phyloP scores from a whole-genome alignment of 768 basidiomycete species.

The Hypholoma sublateritium region DNA sequence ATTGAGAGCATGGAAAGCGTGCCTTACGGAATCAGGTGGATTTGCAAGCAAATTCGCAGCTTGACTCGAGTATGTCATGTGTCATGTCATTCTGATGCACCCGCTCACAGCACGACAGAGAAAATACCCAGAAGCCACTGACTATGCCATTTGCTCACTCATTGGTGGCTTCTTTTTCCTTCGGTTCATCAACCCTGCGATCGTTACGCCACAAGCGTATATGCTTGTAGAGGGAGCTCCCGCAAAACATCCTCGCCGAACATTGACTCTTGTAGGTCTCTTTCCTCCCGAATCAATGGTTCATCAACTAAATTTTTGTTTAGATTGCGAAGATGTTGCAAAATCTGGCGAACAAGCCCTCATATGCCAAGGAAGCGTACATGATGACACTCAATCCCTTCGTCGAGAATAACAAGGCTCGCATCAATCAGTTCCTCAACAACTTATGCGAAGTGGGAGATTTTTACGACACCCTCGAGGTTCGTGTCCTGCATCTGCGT shows the following conservation, averaged over 20 bases:
- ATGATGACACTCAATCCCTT: slow-evolving; percentile 99
- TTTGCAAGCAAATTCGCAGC: slow-evolving; percentile 98
- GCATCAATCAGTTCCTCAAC: slow-evolving; percentile 97
- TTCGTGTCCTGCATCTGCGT: slow-evolving; percentile 30
- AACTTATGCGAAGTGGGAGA: slow-evolving; percentile 97
- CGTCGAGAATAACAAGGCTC: slow-evolving; percentile 96
- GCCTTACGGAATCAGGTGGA: slow-evolving; percentile 99
- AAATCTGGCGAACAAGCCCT: slow-evolving; percentile 98
- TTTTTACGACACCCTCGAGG: slow-evolving; percentile 98
- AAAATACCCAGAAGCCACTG: slow-evolving; percentile 98
- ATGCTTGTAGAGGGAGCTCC: slow-evolving; percentile 99
- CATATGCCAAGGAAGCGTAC: slow-evolving; percentile 95
- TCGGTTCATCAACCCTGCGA: slow-evolving; percentile 98
- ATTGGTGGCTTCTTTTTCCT: slow-evolving; percentile 99
- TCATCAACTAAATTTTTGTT: not conserved
- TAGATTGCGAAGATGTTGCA: slow-evolving; percentile 99
- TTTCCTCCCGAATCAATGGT: not conserved
- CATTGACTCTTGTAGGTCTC: slow-evolving; percentile 77
- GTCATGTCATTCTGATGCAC: not conserved
- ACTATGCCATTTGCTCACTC: slow-evolving; percentile 96
- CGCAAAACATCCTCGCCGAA: slow-evolving; percentile 95
- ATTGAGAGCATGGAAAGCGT: slow-evolving; percentile 99
- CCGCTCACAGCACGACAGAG: slow-evolving; percentile 49
- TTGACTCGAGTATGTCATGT: slow-evolving; percentile 75
- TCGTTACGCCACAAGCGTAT: slow-evolving; percentile 98